Base-by-base conservation (phyloP, 176 grass and related monocot genomes). In the Dendrocalamus sinicus region DNA sequence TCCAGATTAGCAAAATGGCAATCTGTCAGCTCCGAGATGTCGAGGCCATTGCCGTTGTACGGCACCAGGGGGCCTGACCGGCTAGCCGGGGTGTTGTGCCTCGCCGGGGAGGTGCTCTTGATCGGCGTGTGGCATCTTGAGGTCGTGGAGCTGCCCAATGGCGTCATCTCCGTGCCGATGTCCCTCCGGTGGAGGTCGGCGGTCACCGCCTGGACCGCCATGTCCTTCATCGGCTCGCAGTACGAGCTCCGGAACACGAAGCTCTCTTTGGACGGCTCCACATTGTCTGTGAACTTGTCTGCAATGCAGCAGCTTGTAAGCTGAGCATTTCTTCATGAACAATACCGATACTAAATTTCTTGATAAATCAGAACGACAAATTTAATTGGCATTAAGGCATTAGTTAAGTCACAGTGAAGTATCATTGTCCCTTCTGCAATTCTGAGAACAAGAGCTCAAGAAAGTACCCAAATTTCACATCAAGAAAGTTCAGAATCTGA, bases 241-340 rank as follows among this genome's bases (percentile, higher is more conserved):
- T 78, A 94, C 62, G 90, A 76, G 76, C 85, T 94, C 73, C 80
- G 86, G 63, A 96, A 96, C 75, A 91, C 78, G 85, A 99, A 89
- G 46, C 71, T 89, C 89, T 93, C 88, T 51, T 92, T 92, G 62
- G 90, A 89, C 24, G 86, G 92, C 78, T 96, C 91, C 67, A 88
- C 91, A 62, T 94, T 92, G 41, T 93, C 91, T 6, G 97, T 93
- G 82, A 94, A 99, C 77, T 96, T 99, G 90, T 99, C 97, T 99
- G 92, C 84, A 83, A 57, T 8, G 20, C 47, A 55, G 2, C 53
- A 62, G 51, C 58, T 79, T 41, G 46, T 75, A 17, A 72, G 53
- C 20, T 19, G 8, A 82, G 15, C 28, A 15, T 45, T 43, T 16
- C 8, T 75, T 50, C 9, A 62, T 1, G 37, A 79, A 57, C 30